A percentile compares a stretch with the other conserved stretches of the same genome.
phyloP scores from a whole-genome alignment of 2,329 filamentous ascomycete genomes.

The Stachybotrys chlorohalonatus region DNA sequence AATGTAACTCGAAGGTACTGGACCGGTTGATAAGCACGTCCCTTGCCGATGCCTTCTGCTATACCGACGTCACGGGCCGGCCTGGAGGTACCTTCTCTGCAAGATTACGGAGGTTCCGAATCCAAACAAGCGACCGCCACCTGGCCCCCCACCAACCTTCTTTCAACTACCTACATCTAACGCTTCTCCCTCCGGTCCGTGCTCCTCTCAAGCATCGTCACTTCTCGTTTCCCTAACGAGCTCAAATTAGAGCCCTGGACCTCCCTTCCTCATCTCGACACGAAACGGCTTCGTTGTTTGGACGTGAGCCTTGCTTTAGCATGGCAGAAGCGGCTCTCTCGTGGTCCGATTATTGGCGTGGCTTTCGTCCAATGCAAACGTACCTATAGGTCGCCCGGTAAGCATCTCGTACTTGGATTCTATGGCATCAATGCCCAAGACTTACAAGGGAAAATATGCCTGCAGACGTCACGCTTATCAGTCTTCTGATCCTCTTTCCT shows the following conservation, averaged over 20 bases:
- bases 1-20: no score
- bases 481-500: not conserved
- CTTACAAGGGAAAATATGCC: constrained; percentile 56
- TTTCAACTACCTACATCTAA: constrained; percentile 3
- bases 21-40: no score
- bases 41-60: not conserved
- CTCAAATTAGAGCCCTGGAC: no score
- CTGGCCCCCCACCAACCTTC: constrained; percentile 6
- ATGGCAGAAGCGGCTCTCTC: no score
- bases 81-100: not conserved
- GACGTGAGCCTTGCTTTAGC: no score
- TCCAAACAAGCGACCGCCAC: constrained; percentile 2
- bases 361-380: constrained; percentile 54
- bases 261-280: no score
- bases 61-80: not conserved
- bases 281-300: no score
- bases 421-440: not conserved
- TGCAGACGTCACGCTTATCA: constrained; percentile 12
- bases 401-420: constrained; percentile 5
- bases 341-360: constrained; percentile 14
- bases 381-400: constrained; percentile 31
- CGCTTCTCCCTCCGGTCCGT: not conserved
- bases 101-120: not conserved
- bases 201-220: not conserved
- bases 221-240: no score